These are phyloP conservation scores for Zhuliangozyma blackwelliae DNA, from an alignment of 1,139 yeast genomes.

Conservation along the genomic window DNA sequence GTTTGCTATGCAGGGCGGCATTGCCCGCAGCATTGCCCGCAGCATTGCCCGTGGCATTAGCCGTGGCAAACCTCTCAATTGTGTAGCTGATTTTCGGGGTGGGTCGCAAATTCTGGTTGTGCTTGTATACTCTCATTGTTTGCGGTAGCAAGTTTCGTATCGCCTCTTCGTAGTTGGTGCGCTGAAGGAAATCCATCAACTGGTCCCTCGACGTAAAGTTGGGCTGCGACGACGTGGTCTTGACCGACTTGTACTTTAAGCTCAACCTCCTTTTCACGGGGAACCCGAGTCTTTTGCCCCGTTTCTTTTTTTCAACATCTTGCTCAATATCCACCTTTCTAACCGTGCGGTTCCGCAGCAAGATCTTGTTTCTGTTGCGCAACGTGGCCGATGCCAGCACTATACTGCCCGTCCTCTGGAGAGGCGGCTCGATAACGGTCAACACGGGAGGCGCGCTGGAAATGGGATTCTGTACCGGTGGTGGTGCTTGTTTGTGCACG, in stretches of 20 bases:
- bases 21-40: too few relatives aligned
- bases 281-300: constrained; percentile 14
- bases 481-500: too few relatives aligned
- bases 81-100: constrained; percentile 17
- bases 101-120: constrained; percentile 15
- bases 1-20: background rate
- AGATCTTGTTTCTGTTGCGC: constrained; percentile 27
- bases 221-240: constrained; percentile 13
- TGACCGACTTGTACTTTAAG: constrained; percentile 20
- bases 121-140: constrained; percentile 24
- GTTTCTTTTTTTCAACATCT: constrained; percentile 4
- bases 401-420: constrained; percentile 26
- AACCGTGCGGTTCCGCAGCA: constrained; percentile 27
- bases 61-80: background rate
- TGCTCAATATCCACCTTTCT: constrained; percentile 14
- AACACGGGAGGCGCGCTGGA: constrained; percentile 17
- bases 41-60: too few relatives aligned
- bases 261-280: constrained; percentile 37
- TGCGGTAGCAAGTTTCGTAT: constrained; percentile 29
- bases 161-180: constrained; percentile 19
- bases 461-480: too few relatives aligned
- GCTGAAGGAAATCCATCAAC: constrained; percentile 21
- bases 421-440: constrained; percentile 23
- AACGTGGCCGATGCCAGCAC: constrained; percentile 30
- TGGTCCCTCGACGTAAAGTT: constrained; percentile 26